phyloP scores from a whole-genome alignment of 257 asterid species.

The Catharanthus roseus region DNA sequence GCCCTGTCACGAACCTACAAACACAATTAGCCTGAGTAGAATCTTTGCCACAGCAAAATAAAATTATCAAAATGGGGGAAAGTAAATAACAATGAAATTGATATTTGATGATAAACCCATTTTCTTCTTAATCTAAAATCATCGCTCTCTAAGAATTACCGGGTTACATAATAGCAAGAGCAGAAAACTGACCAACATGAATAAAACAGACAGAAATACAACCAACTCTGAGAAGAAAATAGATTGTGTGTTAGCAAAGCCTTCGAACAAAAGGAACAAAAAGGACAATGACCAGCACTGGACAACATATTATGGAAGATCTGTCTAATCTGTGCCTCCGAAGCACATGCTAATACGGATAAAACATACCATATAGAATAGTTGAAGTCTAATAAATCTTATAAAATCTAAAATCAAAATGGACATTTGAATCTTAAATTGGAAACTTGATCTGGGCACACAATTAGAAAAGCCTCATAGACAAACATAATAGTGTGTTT shows the following conservation, averaged over 20 bases:
- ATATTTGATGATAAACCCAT: neutral
- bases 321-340: too few relatives aligned
- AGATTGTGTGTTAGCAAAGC: neutral
- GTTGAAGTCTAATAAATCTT: too few relatives aligned
- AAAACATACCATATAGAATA: too few relatives aligned
- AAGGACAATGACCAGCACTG: too few relatives aligned
- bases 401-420: too few relatives aligned
- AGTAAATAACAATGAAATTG: neutral
- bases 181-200: neutral
- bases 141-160: neutral
- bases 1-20: conserved; percentile 97
- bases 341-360: too few relatives aligned
- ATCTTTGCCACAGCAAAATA: neutral
- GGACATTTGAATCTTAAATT: too few relatives aligned
- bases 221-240: neutral
- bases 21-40: conserved; percentile 7
- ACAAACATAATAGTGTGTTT: too few relatives aligned
- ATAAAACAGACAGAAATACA: conserved; percentile 1
- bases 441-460: too few relatives aligned
- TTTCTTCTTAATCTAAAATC: neutral
- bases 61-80: neutral
- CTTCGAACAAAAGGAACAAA: neutral
- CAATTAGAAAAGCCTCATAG: too few relatives aligned
- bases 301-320: too few relatives aligned
- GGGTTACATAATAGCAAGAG: neutral